Percentiles rank a stretch among this genome's conserved stretches.
phyloP scores from a whole-genome alignment of 164 flowering plant species.

The Piper betle region DNA sequence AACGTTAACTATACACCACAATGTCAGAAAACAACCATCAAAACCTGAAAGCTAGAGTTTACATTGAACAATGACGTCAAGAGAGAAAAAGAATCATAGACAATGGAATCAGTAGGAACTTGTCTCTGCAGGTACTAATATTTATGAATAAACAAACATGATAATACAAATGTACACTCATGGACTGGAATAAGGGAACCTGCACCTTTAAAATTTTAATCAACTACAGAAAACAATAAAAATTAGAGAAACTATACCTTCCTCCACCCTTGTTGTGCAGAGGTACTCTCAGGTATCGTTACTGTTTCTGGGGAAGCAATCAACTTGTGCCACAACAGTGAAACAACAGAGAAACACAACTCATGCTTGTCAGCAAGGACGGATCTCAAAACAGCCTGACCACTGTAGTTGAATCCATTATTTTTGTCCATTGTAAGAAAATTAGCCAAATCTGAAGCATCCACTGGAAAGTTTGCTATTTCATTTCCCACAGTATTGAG shows the following conservation, averaged over 20 bases:
- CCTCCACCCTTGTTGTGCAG: conserved; percentile 99
- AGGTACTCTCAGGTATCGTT: conserved; percentile 78
- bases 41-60: no score
- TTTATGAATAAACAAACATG: no score
- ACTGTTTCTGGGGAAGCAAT: conserved; percentile 55
- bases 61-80: no score
- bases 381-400: conserved; percentile 56
- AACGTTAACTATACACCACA: no score
- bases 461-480: conserved; percentile 44
- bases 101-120: no score
- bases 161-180: neutral
- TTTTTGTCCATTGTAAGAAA: conserved; percentile 84
- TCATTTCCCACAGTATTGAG: conserved; percentile 31
- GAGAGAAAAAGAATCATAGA: no score
- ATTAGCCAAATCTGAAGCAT: conserved; percentile 19
- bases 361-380: conserved; percentile 80
- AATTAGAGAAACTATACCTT: conserved; percentile 45
- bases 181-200: neutral
- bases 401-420: conserved; percentile 67
- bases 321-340: conserved; percentile 48
- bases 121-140: no score
- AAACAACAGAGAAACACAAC: conserved; percentile 86
- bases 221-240: neutral
- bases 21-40: no score
- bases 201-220: neutral